These are phyloP conservation scores for Coemansia sp. DNA, from an alignment of 192 early-diverging fungal genomes.

Conservation along the genomic window DNA sequence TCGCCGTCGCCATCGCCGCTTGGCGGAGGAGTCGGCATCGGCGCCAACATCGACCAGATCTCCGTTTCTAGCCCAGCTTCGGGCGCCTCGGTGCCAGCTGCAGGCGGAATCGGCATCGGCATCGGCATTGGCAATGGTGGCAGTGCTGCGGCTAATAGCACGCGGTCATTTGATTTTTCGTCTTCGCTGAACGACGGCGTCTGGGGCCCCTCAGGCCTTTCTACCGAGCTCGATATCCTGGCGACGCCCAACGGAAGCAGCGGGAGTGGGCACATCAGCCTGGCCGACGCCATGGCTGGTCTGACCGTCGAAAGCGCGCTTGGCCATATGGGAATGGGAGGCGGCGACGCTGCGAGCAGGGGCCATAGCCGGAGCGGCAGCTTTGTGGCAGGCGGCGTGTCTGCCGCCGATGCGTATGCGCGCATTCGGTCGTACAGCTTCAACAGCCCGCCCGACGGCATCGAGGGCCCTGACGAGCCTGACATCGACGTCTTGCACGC, in stretches of 20 bases:
- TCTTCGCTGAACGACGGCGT: constrained; percentile 41
- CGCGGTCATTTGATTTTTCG: constrained; percentile 11
- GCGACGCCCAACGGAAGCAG: constrained; percentile 11
- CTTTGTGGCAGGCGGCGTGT: not conserved
- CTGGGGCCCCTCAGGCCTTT: constrained; percentile 48
- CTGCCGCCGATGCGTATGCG: constrained; percentile 19
- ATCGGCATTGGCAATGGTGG: not conserved
- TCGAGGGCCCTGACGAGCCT: constrained; percentile 22
- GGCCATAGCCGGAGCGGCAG: constrained; percentile 16
- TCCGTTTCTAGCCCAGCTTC: not conserved
- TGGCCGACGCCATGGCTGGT: constrained; percentile 13
- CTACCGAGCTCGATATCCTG: constrained; percentile 42
- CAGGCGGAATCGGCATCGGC: not conserved
- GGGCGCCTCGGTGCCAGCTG: not conserved
- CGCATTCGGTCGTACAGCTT: constrained; percentile 54
- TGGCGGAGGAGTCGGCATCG: not conserved
- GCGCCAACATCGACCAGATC: not conserved
- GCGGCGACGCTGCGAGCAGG: constrained; percentile 9
- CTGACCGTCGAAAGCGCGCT: not conserved
- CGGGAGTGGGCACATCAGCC: constrained; percentile 9
- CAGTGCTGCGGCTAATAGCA: not conserved
- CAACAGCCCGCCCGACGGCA: constrained; percentile 40
- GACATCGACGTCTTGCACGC: constrained; percentile 52
- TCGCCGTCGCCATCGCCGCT: constrained; percentile 26
- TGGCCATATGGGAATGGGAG: constrained; percentile 1